These are phyloP conservation scores for Barnettozyma salicaria DNA, from an alignment of 805 yeast species.

Conservation along the genomic window DNA sequence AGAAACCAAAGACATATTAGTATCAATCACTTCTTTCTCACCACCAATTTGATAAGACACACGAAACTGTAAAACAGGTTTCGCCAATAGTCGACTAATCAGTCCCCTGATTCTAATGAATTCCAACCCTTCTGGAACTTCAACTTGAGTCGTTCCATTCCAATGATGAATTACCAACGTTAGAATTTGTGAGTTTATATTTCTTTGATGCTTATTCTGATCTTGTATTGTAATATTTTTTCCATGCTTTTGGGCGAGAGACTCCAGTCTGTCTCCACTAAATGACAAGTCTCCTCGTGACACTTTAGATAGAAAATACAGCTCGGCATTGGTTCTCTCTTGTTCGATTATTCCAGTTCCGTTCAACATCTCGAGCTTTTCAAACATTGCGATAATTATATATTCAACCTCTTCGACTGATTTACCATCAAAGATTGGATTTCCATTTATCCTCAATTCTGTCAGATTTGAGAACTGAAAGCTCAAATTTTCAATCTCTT, in stretches of 20 bases:
- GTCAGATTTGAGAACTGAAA: slow-evolving; percentile 36
- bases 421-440: slow-evolving; percentile 38
- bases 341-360: slow-evolving; percentile 45
- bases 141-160: slow-evolving; percentile 3
- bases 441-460: slow-evolving; percentile 44
- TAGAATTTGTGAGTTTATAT: slow-evolving; percentile 4
- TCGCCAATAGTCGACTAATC: slow-evolving; percentile 23
- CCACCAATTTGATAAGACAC: slow-evolving; percentile 21
- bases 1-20: slow-evolving; percentile 23
- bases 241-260: slow-evolving; percentile 35
- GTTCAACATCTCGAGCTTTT: slow-evolving; percentile 40
- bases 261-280: background rate
- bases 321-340: slow-evolving; percentile 60
- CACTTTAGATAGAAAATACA: slow-evolving; percentile 55
- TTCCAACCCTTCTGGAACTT: slow-evolving; percentile 27
- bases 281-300: slow-evolving; percentile 24
- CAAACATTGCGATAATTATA: slow-evolving; percentile 42
- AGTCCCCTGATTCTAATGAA: slow-evolving; percentile 32
- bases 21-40: slow-evolving; percentile 20
- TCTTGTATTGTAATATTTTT: slow-evolving; percentile 3
- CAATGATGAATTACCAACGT: slow-evolving; percentile 5
- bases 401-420: slow-evolving; percentile 24
- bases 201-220: background rate
- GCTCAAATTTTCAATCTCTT: slow-evolving; percentile 39
- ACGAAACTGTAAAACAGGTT: slow-evolving; percentile 24